Conservation (phyloP, 1,284 basidiomycete genomes). For the Tranzscheliella williamsii region DNA sequence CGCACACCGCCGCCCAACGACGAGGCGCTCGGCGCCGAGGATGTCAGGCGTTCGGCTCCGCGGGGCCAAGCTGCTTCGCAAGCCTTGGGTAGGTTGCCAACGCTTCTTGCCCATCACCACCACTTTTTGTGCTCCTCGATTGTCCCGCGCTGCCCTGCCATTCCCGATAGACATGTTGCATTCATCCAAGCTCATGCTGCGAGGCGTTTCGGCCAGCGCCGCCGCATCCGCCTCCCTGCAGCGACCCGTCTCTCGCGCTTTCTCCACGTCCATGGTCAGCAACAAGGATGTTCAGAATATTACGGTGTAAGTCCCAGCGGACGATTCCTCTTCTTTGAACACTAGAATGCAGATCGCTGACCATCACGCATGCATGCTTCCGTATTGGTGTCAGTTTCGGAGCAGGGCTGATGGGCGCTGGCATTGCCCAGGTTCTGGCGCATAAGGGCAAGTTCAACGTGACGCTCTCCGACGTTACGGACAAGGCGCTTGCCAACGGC, state of each 20-base stretch:
- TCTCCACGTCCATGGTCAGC: conserved; percentile 42
- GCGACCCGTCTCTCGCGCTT: conserved; percentile 24
- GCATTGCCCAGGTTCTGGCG: conserved; percentile 59
- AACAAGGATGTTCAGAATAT: conserved; percentile 60
- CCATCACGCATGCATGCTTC: too few relatives aligned
- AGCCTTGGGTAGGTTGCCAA: too few relatives aligned
- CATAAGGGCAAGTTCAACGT: conserved; percentile 61
- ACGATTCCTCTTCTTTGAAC: too few relatives aligned
- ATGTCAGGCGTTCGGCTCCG: too few relatives aligned
- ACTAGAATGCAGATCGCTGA: too few relatives aligned
- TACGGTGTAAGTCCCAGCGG: conserved; percentile 54
- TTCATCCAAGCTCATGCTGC: conserved; percentile 14
- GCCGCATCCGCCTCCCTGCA: conserved; percentile 9
- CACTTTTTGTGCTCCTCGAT: too few relatives aligned
- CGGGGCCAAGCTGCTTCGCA: too few relatives aligned
- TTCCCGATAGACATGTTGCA: conserved; percentile 34
- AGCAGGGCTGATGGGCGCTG: conserved; percentile 60
- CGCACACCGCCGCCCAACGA: too few relatives aligned
- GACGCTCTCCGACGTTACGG: conserved; percentile 61
- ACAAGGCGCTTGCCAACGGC: conserved; percentile 64
- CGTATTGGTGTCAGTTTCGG: conserved; percentile 41
- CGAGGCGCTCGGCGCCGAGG: too few relatives aligned
- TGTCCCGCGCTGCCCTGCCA: too few relatives aligned
- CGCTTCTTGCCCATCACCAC: too few relatives aligned
- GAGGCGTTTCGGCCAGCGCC: conserved; percentile 5